Evolutionary conservation across 176 grass and related monocot genomes (phyloP).

Genomic region (Hordeum vulgare): MorexV3_pseudomolecules_assembly NC_058518.1:315330361-315330860

Average conservation of each 20-base stretch:
- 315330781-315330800: neutral
- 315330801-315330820: neutral
- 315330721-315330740: neutral
- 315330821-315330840: neutral
- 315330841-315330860: neutral
- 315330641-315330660: neutral
- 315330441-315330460: neutral
- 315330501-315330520: neutral
- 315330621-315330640: neutral
- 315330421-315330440: neutral
- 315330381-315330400: neutral
- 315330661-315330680: neutral
- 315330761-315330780: neutral
- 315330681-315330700: neutral
- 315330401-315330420: neutral
- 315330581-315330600: neutral
- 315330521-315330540: neutral
- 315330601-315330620: neutral
- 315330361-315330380: neutral
- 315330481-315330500: neutral
- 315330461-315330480: constrained; percentile 17
- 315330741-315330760: neutral
- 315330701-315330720: neutral
- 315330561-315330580: neutral
- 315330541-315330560: neutral